Percentiles rank a stretch among this genome's conserved stretches.
Evolutionary conservation across 2,329 filamentous ascomycete genomes (phyloP).

Genomic region (Calcarisporium arbuscula): DNA sequence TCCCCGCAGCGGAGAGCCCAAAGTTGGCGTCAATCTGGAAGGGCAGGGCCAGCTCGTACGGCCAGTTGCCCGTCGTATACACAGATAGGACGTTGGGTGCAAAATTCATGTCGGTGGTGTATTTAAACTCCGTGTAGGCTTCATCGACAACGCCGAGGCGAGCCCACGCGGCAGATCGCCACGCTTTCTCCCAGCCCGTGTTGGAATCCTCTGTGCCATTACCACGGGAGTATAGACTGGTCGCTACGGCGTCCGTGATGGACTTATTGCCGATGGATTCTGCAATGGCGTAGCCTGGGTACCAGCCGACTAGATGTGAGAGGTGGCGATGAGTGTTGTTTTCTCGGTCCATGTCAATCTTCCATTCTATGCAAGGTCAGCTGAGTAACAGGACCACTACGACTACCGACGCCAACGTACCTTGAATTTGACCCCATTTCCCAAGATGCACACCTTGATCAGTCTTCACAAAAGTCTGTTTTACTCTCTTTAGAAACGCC

Average conservation of each 20-base stretch:
- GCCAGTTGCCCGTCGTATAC: conserved; percentile 5
- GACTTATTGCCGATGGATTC: conserved; percentile 33
- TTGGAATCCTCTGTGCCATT: not conserved
- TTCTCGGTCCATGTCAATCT: conserved; percentile 5
- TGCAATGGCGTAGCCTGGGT: conserved; percentile 44
- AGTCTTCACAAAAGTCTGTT: conserved; percentile 1
- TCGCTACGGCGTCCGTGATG: conserved; percentile 12
- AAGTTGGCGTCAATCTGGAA: conserved; percentile 25
- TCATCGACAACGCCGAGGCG: not conserved
- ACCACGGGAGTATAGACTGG: not conserved
- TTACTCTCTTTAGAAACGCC: not conserved
- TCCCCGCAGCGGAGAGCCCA: conserved; percentile 10
- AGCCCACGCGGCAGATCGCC: not conserved
- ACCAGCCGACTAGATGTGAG: conserved; percentile 49
- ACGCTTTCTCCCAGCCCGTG: conserved; percentile 1
- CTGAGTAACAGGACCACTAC: too few species aligned
- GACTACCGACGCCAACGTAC: not conserved
- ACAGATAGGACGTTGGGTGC: conserved; percentile 5
- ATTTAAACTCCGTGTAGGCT: conserved; percentile 30
- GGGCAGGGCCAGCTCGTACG: conserved; percentile 8
- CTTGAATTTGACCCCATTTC: conserved; percentile 9
- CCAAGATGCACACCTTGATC: conserved; percentile 6
- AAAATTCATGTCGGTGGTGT: conserved; percentile 43
- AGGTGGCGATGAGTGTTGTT: conserved; percentile 26
- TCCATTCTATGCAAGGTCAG: conserved; percentile 3